Evolutionary conservation across 306 rosid genomes (phyloP), one percentile per base, ranked within the genome.

Genomic region (Inga oerstediana): DNA sequence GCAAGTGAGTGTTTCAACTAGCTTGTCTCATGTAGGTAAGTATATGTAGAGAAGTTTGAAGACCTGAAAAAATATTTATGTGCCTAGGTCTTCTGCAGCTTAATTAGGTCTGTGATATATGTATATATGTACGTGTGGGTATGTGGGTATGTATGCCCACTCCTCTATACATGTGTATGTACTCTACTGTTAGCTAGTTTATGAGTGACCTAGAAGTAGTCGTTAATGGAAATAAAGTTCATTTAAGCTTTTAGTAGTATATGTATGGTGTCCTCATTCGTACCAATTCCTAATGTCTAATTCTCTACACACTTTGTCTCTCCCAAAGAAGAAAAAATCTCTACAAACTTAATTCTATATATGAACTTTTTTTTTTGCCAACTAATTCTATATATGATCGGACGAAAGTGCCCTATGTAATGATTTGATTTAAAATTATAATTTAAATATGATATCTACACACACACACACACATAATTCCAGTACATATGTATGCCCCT

Each of bases 81-180:
- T 39, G 48, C 13, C 30, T 39, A 8, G 49, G 74, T 69, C 74
- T 69, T 39, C 74, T 69, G 74, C 49, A 69, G 74, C 74, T 69
- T 19, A 69, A 41, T 58, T 59, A 59, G 65, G 34, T 22, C 14
- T 59, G 13, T 49, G 10, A 10, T 44, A 10, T 43, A 9, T 48
- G 19, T 46, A 4, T 46, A 1, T 51, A 19, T 51, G 58, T 15
- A 5, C 7, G 19, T 51, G 58, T 51, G 58, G 5, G 58, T 27
- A 27, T 27, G 30, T 27, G 30, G 30, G 30, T 8, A 10, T 44
- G n/a, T 61, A 62, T 11, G 8, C 41, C 41, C 39, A 11, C 12
- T 10, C 48, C 48, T 44, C 10, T 44, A 44, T 44, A 44, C 48
- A 44, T 30, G 30, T 10, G 11, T 67, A 35, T 32, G 20, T 2